Conservation (phyloP, 352 stramenopile genomes). For the Phytopythium oedochilum region DNA sequence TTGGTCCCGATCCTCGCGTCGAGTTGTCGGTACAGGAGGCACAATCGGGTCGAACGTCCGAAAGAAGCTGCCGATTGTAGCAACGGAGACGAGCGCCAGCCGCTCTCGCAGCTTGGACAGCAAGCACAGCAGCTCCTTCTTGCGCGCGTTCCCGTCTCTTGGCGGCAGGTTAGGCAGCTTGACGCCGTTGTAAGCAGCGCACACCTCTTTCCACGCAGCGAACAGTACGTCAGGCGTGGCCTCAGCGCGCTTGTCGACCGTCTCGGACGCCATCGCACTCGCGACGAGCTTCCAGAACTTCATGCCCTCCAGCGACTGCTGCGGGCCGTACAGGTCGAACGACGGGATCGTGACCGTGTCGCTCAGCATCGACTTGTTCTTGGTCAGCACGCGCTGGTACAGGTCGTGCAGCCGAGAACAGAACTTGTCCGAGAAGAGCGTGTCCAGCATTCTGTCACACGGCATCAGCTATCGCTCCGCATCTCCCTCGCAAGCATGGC, state of each 20-base stretch:
- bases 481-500: not conserved
- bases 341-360: slow-evolving; percentile 11
- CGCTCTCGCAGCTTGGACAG: not conserved
- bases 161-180: not conserved
- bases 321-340: slow-evolving; percentile 15
- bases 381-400: slow-evolving; percentile 7
- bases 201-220: slow-evolving; percentile 6
- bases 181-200: slow-evolving; percentile 3
- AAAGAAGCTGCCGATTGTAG: slow-evolving; percentile 5
- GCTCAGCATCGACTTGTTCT: slow-evolving; percentile 15
- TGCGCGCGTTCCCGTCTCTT: not conserved
- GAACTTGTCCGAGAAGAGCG: slow-evolving; percentile 15
- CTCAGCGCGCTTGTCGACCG: not conserved
- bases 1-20: not conserved
- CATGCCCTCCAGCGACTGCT: slow-evolving; percentile 8
- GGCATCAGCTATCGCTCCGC: not conserved
- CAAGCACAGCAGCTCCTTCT: slow-evolving; percentile 3
- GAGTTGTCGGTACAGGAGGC: not conserved
- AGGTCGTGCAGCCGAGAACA: slow-evolving; percentile 12
- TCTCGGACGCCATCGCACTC: not conserved
- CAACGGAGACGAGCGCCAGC: not conserved
- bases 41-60: slow-evolving; percentile 8
- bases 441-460: slow-evolving; percentile 5
- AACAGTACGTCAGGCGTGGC: slow-evolving; percentile 5
- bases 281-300: slow-evolving; percentile 14